These are phyloP conservation scores for Didymella pinodella DNA, from an alignment of 2,329 filamentous ascomycete genomes.

Conservation along the genomic window DNA sequence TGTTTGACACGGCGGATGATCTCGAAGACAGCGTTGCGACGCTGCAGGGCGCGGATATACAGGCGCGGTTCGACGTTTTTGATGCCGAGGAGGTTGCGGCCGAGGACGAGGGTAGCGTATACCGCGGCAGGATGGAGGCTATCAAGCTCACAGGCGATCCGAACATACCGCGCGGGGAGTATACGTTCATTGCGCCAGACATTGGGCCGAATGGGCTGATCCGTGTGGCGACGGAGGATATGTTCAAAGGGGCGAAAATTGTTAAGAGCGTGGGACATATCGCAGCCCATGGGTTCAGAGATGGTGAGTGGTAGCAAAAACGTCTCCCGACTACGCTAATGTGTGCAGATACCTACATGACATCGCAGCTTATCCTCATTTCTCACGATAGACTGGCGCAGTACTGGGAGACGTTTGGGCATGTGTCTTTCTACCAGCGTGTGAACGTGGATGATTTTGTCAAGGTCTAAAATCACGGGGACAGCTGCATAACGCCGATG, in stretches of 20 bases:
- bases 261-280: constrained; percentile 81
- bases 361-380: constrained; percentile 78
- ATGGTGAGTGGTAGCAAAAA: constrained; percentile 64
- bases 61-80: background rate
- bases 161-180: constrained; percentile 86
- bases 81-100: background rate
- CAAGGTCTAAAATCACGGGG: constrained; percentile 19
- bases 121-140: constrained; percentile 76
- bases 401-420: constrained; percentile 72
- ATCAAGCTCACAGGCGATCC: constrained; percentile 93
- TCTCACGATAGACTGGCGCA: constrained; percentile 80
- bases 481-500: background rate
- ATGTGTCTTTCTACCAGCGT: constrained; percentile 59
- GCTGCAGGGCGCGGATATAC: constrained; percentile 26
- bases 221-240: constrained; percentile 68
- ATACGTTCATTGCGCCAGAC: constrained; percentile 81
- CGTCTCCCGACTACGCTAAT: background rate
- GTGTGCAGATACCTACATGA: constrained; percentile 72
- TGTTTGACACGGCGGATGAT: constrained; percentile 26
- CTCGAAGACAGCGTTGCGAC: constrained; percentile 54
- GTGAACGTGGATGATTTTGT: constrained; percentile 55
- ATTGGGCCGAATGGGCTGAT: constrained; percentile 73
- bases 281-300: constrained; percentile 73
- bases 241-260: constrained; percentile 76
- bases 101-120: constrained; percentile 50